Evolutionary conservation across 306 rosid genomes (phyloP).

Genomic region (Trifolium repens): DNA sequence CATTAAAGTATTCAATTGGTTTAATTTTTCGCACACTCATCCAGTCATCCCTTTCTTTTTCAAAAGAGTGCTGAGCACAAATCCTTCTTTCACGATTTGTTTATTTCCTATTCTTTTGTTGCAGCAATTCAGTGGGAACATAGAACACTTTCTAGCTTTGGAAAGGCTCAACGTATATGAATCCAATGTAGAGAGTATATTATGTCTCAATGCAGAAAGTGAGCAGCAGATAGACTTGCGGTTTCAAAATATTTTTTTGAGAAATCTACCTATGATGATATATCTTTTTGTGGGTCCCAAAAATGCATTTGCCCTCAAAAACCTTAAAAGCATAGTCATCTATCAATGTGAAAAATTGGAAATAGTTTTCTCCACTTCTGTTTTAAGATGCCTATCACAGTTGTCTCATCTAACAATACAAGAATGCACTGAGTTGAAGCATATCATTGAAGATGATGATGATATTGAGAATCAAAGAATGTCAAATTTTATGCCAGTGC

Average conservation of each 20-base stretch:
- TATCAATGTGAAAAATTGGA: not conserved
- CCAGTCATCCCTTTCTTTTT: no score
- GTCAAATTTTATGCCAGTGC: no score
- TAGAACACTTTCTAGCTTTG: not conserved
- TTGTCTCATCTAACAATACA: not conserved
- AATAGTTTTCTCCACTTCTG: not conserved
- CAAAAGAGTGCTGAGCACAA: no score
- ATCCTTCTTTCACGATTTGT: no score
- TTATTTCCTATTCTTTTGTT: no score
- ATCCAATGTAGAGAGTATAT: not conserved
- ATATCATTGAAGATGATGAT: slow-evolving; percentile 26
- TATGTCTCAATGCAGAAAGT: no score
- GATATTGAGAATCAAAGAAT: not conserved
- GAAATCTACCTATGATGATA: no score
- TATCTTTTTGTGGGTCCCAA: not conserved
- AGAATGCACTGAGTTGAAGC: slow-evolving; percentile 15
- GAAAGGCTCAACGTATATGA: not conserved
- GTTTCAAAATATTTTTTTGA: no score
- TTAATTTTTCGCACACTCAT: no score
- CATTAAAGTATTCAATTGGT: no score
- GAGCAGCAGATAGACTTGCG: no score
- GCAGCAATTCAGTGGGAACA: no score
- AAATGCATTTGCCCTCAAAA: not conserved
- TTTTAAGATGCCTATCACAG: not conserved
- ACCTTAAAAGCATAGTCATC: not conserved